Base-by-base conservation (phyloP, 2,329 filamentous ascomycete species). In the Chaetomiaceae sp. region DNA sequence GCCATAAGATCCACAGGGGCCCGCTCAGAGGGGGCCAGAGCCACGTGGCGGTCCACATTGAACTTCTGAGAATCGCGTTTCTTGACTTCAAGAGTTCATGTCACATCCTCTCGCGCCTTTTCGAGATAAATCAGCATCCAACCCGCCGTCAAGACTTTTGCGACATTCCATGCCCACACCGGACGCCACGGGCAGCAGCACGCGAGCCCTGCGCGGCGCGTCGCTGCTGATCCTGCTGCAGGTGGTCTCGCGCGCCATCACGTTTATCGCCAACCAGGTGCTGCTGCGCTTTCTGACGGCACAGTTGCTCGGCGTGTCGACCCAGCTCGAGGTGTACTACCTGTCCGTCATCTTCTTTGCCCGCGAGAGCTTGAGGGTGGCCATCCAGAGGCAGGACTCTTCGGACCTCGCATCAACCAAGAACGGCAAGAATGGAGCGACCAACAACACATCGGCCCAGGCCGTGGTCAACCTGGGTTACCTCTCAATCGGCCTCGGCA, bases 321-420 rank as follows among this genome's bases (percentile, higher is more conserved):
- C 91, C 0, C 94, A 96, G 69, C 80, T 99, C 3, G 94, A 99
- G 64, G 83, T 97, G 1, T 96, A 91, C 69, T 91, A 92, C 55
- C 87, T 95, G 40, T 90, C 91, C 0, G 85, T 95, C n/a, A 79
- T 99, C 0, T 96, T 95, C 70, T 97, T 99, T 65, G 88, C 94
- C 0, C 82, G 94, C 36, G 94, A 99, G 71, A 92, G 88, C 64
- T 74, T 97, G 45, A 86, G 94, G 15, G 87, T 96, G n/a, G 91
- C 92, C 23, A 82, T 96, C 33, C 92, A 97, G 71, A 81, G 94
- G 47, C 88, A 91, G 61, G 73, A 75, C 14, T 61, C 70, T n/a
- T 66, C 70, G n/a, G 59, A 58, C 14, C 51, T 46, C 48, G 59
- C 5, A 55, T 31, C 5, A 55, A 54, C 11, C 47, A 59, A 58